A percentile compares a stretch with the other conserved stretches of the same genome.
phyloP scores from a whole-genome alignment of 768 basidiomycete species.

The Tremella mesenterica region DNA sequence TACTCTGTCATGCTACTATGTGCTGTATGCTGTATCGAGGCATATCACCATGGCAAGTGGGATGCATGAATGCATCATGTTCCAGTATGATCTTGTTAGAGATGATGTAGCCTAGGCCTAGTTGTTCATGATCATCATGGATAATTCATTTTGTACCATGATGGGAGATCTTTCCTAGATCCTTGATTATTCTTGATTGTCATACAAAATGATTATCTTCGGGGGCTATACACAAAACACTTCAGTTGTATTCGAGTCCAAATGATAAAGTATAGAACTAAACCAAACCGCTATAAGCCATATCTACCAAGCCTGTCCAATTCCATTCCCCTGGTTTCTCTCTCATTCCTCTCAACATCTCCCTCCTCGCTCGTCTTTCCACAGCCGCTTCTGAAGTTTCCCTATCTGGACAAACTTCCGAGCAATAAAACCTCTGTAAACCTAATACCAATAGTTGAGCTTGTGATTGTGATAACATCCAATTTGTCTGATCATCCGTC shows the following conservation, averaged over 20 bases:
- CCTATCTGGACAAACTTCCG: constrained; percentile 12
- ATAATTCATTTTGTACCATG: too few species aligned
- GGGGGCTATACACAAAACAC: too few species aligned
- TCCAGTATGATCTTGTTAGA: too few species aligned
- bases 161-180: too few species aligned
- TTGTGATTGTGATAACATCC: constrained; percentile 61
- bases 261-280: constrained; percentile 1
- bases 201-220: too few species aligned
- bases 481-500: constrained; percentile 18
- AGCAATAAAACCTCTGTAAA: constrained; percentile 71
- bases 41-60: too few species aligned
- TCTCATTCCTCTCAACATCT: constrained; percentile 63
- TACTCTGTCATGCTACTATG: too few species aligned
- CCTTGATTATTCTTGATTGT: too few species aligned
- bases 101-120: too few species aligned
- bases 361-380: constrained; percentile 45
- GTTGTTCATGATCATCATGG: too few species aligned
- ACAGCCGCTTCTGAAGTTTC: constrained; percentile 46
- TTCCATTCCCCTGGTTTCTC: constrained; percentile 67
- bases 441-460: constrained; percentile 73
- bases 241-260: background rate
- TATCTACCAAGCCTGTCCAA: constrained; percentile 69
- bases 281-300: constrained; percentile 42
- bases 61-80: too few species aligned
- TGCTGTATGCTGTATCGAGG: too few species aligned